Percentiles rank a stretch among this genome's conserved stretches.
Evolutionary conservation across 1,284 basidiomycete species (phyloP).

Genomic region (Rhodofomes roseus): DNA sequence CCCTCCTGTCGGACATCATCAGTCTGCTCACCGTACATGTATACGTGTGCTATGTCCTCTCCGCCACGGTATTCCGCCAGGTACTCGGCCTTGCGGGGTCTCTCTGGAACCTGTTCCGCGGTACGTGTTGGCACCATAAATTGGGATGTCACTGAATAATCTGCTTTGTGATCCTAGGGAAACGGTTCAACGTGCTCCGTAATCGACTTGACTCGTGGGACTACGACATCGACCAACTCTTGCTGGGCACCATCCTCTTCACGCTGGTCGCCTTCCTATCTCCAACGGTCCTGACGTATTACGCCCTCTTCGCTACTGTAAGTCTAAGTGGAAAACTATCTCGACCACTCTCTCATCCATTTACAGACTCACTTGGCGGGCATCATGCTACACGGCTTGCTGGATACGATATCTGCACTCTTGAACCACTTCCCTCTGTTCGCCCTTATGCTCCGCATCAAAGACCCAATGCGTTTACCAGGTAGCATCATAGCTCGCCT

Average conservation of each 20-base stretch:
- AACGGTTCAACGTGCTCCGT: conserved; percentile 81
- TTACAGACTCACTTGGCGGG: conserved; percentile 59
- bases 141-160: no score
- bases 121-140: conserved; percentile 37
- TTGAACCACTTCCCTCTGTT: conserved; percentile 94
- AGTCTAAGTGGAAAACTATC: conserved; percentile 24
- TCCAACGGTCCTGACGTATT: conserved; percentile 88
- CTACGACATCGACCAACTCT: conserved; percentile 91
- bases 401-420: conserved; percentile 67
- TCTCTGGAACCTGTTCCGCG: conserved; percentile 93
- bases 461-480: conserved; percentile 82
- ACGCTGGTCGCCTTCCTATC: conserved; percentile 88
- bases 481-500: conserved; percentile 46
- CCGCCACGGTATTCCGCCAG: conserved; percentile 61
- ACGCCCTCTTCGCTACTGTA: conserved; percentile 76
- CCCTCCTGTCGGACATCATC: conserved; percentile 66
- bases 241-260: conserved; percentile 94
- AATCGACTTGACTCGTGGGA: conserved; percentile 84
- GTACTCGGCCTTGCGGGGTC: conserved; percentile 62
- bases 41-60: conserved; percentile 66
- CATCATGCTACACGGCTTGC: conserved; percentile 53
- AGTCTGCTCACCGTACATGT: conserved; percentile 73
- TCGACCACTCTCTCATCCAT: not conserved
- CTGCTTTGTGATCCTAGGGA: conserved; percentile 49
- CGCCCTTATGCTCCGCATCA: conserved; percentile 79